Base-by-base conservation (phyloP, 371 early-diverging fungal genomes). In the Syncephalastrum monosporum region DNA sequence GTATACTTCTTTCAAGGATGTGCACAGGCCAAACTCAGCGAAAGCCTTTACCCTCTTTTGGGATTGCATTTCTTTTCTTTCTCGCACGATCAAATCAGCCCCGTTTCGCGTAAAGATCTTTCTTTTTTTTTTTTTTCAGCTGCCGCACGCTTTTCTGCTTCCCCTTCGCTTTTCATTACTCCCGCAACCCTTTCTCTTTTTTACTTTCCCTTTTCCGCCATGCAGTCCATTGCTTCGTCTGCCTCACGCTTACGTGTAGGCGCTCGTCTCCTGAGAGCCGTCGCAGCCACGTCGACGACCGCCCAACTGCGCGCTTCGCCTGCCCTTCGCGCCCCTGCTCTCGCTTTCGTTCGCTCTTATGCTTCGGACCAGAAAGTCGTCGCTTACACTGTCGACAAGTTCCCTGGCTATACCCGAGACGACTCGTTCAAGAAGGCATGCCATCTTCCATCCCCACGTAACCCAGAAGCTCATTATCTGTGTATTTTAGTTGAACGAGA, bases 351-450 rank as follows among this genome's bases (percentile, higher is more conserved):
- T 23, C 67, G 65, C 16, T 17, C 54, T 43, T 70, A 65, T 59
- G 55, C 59, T 25, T 58, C 55, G 15, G 50, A 33, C 29, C 21
- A 58, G 43, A 66, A 61, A 27, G 53, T 54, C 21, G 66, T 66
- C 17, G 48, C 57, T 10, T 61, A 58, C 47, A 85, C 85, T 1
- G 76, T 77, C 14, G 78, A 77, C 41, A 77, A 74, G 58, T 80
- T 79, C 54, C 83, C 81, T 25, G 73, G 79, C 38, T 68, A 81
- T 47, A 61, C 61, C 47, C 74, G 90, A 5, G 68, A 82, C 59
- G 69, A 79, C 13, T 65, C 71, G 19, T 86, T 79, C 62, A 85
- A 83, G 55, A 64, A 83, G 79, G 84, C 79, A 62, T 23, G 29
- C 17, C 1, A 5, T 4, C n/a, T 8, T n/a, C 7, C 10, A 10